Conservation (phyloP, 164 flowering plant genomes). For the Aristolochia californica region DNA sequence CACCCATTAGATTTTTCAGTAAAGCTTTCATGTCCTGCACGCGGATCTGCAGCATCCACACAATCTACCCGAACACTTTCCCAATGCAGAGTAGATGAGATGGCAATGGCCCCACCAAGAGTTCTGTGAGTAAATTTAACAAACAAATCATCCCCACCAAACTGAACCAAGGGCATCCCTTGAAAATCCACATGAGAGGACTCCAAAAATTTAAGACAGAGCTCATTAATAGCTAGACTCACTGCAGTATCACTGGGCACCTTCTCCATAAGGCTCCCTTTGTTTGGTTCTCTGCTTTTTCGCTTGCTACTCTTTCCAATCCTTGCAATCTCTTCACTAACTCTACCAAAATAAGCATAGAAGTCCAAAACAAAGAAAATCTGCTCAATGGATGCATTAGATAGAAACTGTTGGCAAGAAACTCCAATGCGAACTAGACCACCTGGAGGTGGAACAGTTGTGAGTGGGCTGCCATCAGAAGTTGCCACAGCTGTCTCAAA, state of each 20-base stretch:
- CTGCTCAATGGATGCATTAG: constrained; percentile 91
- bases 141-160: constrained; percentile 60
- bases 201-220: constrained; percentile 76
- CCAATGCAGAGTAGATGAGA: constrained; percentile 70
- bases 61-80: constrained; percentile 69
- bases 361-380: constrained; percentile 79
- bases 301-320: constrained; percentile 38
- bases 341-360: constrained; percentile 66
- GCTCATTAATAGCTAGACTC: constrained; percentile 47
- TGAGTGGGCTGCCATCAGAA: constrained; percentile 79
- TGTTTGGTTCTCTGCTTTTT: constrained; percentile 15
- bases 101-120: constrained; percentile 86
- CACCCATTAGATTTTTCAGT: constrained; percentile 27
- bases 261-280: constrained; percentile 49
- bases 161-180: constrained; percentile 70
- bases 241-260: constrained; percentile 93
- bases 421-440: constrained; percentile 84
- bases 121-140: constrained; percentile 71
- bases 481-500: constrained; percentile 91
- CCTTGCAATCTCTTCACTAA: constrained; percentile 60
- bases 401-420: constrained; percentile 55
- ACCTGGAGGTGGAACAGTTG: constrained; percentile 79
- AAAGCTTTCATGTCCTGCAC: constrained; percentile 22
- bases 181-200: constrained; percentile 34
- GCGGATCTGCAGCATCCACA: constrained; percentile 42